Percentiles rank a stretch among this genome's conserved stretches.
phyloP scores from a whole-genome alignment of 177 flowering plant species.

The Vitis hybrid region DNA sequence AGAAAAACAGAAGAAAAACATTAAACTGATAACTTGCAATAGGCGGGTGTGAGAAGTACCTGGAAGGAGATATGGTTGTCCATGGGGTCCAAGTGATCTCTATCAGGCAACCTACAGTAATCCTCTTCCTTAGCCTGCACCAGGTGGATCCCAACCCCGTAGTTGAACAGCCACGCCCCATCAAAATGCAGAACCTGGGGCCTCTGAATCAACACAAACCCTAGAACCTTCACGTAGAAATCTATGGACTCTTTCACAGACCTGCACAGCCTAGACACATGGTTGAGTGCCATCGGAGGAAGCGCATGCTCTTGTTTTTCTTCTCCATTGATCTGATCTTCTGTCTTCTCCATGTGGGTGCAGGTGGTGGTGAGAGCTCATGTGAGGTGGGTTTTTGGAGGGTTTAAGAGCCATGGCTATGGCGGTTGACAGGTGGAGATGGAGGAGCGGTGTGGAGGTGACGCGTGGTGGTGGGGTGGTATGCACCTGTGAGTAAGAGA shows the following conservation, averaged over 20 bases:
- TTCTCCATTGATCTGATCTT: neutral
- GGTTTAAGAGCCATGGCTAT: too few relatives aligned
- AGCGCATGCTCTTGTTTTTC: constrained; percentile 11
- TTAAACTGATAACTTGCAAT: too few relatives aligned
- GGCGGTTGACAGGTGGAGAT: too few relatives aligned
- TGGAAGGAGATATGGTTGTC: constrained; percentile 74
- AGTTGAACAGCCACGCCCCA: constrained; percentile 81
- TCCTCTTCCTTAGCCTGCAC: constrained; percentile 45
- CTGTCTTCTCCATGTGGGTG: constrained; percentile 1
- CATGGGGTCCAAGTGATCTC: constrained; percentile 53
- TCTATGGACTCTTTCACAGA: constrained; percentile 46
- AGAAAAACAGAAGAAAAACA: too few relatives aligned
- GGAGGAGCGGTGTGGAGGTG: too few relatives aligned
- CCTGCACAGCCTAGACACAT: constrained; percentile 62
- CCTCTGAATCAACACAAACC: constrained; percentile 54
- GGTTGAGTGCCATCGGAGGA: constrained; percentile 63
- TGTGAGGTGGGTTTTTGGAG: too few relatives aligned
- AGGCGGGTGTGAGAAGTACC: constrained; percentile 12
- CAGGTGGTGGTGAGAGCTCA: too few relatives aligned
- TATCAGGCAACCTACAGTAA: constrained; percentile 17
- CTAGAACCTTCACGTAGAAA: constrained; percentile 62
- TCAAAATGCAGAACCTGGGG: constrained; percentile 57
- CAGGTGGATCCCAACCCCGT: constrained; percentile 67
- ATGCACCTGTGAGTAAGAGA: too few relatives aligned
- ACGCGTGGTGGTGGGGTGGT: too few relatives aligned